A percentile compares a stretch with the other conserved stretches of the same genome.
phyloP scores from a whole-genome alignment of 2,329 filamentous ascomycete genomes.

The Parastagonospora avenae region DNA sequence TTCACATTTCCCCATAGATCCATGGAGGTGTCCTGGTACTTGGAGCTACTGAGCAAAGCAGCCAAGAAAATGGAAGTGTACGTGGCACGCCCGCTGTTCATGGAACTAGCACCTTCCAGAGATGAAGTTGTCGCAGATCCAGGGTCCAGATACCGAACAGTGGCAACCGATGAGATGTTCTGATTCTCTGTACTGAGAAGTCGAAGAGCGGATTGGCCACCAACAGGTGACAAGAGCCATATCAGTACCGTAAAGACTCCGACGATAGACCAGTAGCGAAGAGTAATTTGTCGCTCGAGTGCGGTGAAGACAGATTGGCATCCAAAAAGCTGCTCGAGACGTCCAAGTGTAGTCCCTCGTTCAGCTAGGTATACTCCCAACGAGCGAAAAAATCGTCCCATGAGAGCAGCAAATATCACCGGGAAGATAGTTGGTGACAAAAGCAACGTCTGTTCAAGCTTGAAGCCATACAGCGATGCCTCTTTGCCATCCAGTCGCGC shows the following conservation, averaged over 20 bases:
- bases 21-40: constrained; percentile 25
- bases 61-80: constrained; percentile 29
- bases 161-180: constrained; percentile 13
- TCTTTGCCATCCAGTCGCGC: constrained; percentile 25
- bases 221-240: constrained; percentile 37
- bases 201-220: constrained; percentile 38
- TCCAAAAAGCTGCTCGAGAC: constrained; percentile 34
- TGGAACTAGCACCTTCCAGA: constrained; percentile 13
- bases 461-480: constrained; percentile 16
- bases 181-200: constrained; percentile 21
- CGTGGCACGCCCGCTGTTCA: constrained; percentile 21
- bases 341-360: constrained; percentile 36
- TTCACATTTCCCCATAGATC: constrained; percentile 39
- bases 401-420: constrained; percentile 36
- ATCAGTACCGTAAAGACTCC: constrained; percentile 28
- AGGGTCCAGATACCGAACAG: constrained; percentile 26
- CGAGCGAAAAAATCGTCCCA: constrained; percentile 35
- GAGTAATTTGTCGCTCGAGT: constrained; percentile 33
- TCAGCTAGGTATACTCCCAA: constrained; percentile 34
- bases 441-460: constrained; percentile 22
- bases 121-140: constrained; percentile 9
- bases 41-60: constrained; percentile 30
- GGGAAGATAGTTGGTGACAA: constrained; percentile 38
- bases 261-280: constrained; percentile 30
- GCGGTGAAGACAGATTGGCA: constrained; percentile 38